Base-by-base conservation (phyloP, 2,329 filamentous ascomycete species). In the Emmonsia crescens region DNA sequence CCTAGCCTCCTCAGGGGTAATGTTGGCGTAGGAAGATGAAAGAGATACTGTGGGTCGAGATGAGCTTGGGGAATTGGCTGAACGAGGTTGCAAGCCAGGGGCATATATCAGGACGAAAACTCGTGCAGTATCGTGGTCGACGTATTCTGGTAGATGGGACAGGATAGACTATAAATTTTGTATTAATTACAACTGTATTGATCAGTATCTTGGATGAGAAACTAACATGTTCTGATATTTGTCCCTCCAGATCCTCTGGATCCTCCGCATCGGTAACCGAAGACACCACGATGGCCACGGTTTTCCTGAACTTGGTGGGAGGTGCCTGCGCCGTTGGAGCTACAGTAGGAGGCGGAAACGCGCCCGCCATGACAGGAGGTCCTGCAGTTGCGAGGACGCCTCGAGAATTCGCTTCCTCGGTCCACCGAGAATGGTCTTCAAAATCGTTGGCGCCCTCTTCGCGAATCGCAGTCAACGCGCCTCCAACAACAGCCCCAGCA, bases 31-130 rank as follows among this genome's bases (percentile, higher is more conserved):
- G 4, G 91, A 95, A 59, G 90, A 95, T 81, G 83, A 73, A 79
- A 95, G 77, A 73, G 84, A 79, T 76, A 84, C 76, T 73, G 84
- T 73, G 75, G 82, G 77, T 76, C 84, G 78, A 72, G 82, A 71
- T 73, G 77, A 68, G 77, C 67, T 67, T 9, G 69, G 66, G 62
- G 70, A 68, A 60, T 57, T 48, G 58, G 66, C 66, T 62, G 71
- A 65, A 44, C 70, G 79, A 59, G 91, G 87, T 75, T 91, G 90
- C 60, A 96, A 78, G 59, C 84, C 82, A 0, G 93, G 93, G 2
- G 90, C 86, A 75, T 96, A 96, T 71, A 97, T 93, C 66, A 97
- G 81, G 62, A 97, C 83, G 70, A 96, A 95, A 29, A 96, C 81
- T 71, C 89, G 89, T 66, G 87, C 85, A 64, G 81, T 85, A 55